phyloP scores from a whole-genome alignment of 345 rosid genomes.

The Murraya paniculata region DNA sequence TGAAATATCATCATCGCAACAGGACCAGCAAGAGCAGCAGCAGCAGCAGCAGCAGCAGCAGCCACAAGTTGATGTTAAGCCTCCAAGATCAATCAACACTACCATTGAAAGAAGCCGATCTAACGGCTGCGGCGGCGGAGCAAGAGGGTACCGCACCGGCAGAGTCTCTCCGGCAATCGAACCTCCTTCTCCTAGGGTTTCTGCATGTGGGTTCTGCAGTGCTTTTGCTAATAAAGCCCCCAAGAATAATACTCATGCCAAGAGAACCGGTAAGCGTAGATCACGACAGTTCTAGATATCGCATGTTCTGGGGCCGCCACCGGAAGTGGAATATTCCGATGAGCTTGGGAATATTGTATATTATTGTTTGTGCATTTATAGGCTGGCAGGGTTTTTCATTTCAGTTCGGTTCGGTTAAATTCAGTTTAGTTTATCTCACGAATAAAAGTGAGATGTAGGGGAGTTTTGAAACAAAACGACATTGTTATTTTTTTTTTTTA shows the following conservation, averaged over 20 bases:
- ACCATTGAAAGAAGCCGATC: slow-evolving; percentile 75
- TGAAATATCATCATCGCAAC: not conserved
- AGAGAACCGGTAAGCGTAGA: slow-evolving; percentile 58
- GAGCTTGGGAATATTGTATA: slow-evolving; percentile 1
- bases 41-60: slow-evolving; percentile 19
- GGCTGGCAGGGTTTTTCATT: not conserved
- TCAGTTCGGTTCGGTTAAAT: not conserved
- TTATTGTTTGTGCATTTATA: not conserved
- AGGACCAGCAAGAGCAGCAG: not conserved
- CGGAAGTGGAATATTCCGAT: slow-evolving; percentile 26
- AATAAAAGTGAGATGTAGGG: slow-evolving; percentile 22
- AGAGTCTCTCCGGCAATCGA: slow-evolving; percentile 80
- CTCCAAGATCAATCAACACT: slow-evolving; percentile 32
- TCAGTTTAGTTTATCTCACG: slow-evolving; percentile 21
- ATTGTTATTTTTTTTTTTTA: not conserved
- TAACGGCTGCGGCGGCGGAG: slow-evolving; percentile 73
- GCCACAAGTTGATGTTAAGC: slow-evolving; percentile 25
- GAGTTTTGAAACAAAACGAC: not conserved
- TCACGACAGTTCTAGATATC: slow-evolving; percentile 30
- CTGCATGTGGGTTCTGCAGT: slow-evolving; percentile 78
- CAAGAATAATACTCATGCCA: slow-evolving; percentile 39
- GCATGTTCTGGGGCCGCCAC: not conserved
- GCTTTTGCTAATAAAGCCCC: slow-evolving; percentile 48
- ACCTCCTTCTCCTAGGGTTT: slow-evolving; percentile 88
- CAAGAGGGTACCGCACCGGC: slow-evolving; percentile 68